These are phyloP conservation scores for Epichloe glyceriae DNA, from an alignment of 2,329 filamentous ascomycete species.

Conservation along the genomic window DNA sequence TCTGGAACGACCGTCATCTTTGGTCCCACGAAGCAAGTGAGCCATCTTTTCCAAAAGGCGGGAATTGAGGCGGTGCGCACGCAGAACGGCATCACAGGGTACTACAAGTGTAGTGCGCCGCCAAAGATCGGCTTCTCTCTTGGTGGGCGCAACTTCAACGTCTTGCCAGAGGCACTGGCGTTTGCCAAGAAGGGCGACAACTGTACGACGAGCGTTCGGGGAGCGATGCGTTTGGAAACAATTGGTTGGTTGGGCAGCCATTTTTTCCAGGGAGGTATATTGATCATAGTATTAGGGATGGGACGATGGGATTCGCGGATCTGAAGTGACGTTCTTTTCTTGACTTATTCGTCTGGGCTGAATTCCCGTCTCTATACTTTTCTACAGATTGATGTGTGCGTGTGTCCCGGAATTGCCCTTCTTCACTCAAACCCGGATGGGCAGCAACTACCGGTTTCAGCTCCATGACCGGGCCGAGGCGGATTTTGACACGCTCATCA, in stretches of 20 bases:
- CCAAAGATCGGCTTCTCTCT: slow-evolving; percentile 9
- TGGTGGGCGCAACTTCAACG: slow-evolving; percentile 8
- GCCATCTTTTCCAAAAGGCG: slow-evolving; percentile 6
- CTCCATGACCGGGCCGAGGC: too few species aligned
- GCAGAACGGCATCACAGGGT: slow-evolving; percentile 7
- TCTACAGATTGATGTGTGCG: too few species aligned
- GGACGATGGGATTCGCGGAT: slow-evolving; percentile 9
- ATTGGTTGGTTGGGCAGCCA: slow-evolving; percentile 12
- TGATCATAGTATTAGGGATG: slow-evolving; percentile 9
- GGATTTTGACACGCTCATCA: too few species aligned
- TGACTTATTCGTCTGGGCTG: background rate
- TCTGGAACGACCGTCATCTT: slow-evolving; percentile 11
- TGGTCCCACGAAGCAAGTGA: slow-evolving; percentile 7
- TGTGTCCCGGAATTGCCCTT: too few species aligned
- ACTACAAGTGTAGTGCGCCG: slow-evolving; percentile 8
- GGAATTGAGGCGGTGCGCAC: slow-evolving; percentile 6
- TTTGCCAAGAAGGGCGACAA: slow-evolving; percentile 8
- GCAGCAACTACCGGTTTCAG: too few species aligned
- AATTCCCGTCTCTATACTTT: too few species aligned
- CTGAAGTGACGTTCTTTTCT: background rate
- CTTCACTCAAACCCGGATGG: too few species aligned
- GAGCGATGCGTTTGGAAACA: slow-evolving; percentile 5
- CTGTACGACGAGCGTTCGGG: slow-evolving; percentile 11
- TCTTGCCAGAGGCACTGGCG: slow-evolving; percentile 8
- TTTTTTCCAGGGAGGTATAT: slow-evolving; percentile 13